Percentiles rank a stretch among this genome's conserved stretches.
These are phyloP conservation scores for Aspergillus arachidicola DNA, from an alignment of 2,329 filamentous ascomycete genomes.

Conservation along the genomic window DNA sequence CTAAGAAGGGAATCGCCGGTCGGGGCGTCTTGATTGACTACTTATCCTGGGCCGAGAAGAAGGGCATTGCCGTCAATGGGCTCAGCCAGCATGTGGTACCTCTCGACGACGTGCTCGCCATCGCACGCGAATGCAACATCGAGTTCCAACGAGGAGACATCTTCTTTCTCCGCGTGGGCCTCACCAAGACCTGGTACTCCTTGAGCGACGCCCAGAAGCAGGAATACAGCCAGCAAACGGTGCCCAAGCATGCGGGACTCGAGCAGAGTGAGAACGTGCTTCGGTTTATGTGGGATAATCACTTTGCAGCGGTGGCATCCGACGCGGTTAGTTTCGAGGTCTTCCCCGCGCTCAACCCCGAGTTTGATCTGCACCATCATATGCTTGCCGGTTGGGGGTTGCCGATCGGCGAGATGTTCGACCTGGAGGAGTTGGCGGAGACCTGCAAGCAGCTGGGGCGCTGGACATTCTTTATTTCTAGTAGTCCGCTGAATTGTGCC, in stretches of 20 bases:
- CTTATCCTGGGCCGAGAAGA: conserved; percentile 37
- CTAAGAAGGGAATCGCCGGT: conserved; percentile 42
- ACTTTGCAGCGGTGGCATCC: conserved; percentile 62
- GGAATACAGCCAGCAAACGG: conserved; percentile 33
- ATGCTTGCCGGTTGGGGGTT: conserved; percentile 41
- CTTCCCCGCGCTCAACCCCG: conserved; percentile 41
- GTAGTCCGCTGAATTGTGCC: conserved; percentile 43
- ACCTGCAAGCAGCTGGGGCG: conserved; percentile 35
- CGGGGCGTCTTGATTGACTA: conserved; percentile 46
- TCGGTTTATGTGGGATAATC: conserved; percentile 62
- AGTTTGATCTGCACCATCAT: conserved; percentile 41
- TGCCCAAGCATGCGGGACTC: conserved; percentile 38
- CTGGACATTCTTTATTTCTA: conserved; percentile 44
- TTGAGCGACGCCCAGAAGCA: conserved; percentile 32
- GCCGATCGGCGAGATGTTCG: conserved; percentile 46
- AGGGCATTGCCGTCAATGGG: conserved; percentile 34
- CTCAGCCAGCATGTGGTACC: conserved; percentile 36
- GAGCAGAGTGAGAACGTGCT: conserved; percentile 48
- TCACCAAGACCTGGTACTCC: conserved; percentile 36
- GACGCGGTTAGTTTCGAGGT: conserved; percentile 63
- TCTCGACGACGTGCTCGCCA: conserved; percentile 38
- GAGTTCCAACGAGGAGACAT: conserved; percentile 41
- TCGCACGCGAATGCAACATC: conserved; percentile 39
- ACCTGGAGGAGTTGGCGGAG: conserved; percentile 39
- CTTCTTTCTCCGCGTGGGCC: conserved; percentile 42